Evolutionary conservation across 306 rosid species (phyloP).

Genomic region (Cicer chorassanicum): DNA sequence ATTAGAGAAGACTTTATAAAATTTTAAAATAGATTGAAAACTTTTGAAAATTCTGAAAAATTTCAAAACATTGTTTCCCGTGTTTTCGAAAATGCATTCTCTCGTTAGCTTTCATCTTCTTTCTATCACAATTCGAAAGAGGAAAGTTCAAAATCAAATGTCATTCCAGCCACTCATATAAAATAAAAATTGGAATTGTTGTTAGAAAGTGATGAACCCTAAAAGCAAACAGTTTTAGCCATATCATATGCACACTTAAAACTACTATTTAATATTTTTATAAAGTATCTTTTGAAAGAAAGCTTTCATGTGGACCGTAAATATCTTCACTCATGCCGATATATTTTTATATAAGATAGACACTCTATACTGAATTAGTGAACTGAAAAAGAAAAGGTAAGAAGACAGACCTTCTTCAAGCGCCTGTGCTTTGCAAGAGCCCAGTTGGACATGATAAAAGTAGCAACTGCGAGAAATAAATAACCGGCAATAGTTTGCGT

Average conservation of each 20-base stretch:
- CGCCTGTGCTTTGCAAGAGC: constrained; percentile 96
- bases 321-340: background rate
- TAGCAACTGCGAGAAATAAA: constrained; percentile 72
- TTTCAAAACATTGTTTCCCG: too few species aligned
- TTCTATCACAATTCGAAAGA: too few species aligned
- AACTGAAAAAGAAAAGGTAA: constrained; percentile 20
- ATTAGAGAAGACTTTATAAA: too few species aligned
- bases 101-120: too few species aligned
- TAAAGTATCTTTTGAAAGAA: constrained; percentile 15
- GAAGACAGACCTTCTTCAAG: constrained; percentile 74
- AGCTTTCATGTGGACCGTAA: background rate
- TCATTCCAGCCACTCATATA: too few species aligned
- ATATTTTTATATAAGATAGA: background rate
- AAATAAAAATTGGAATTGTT: too few species aligned
- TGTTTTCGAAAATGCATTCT: too few species aligned
- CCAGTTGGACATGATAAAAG: constrained; percentile 93
- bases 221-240: too few species aligned
- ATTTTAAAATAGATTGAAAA: too few species aligned
- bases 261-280: background rate
- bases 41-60: too few species aligned
- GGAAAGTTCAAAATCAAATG: too few species aligned
- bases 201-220: too few species aligned
- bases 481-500: constrained; percentile 95
- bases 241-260: background rate
- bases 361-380: constrained; percentile 12